Conservation (phyloP, 2,329 filamentous ascomycete species). For the Scedosporium minutisporum region DNA sequence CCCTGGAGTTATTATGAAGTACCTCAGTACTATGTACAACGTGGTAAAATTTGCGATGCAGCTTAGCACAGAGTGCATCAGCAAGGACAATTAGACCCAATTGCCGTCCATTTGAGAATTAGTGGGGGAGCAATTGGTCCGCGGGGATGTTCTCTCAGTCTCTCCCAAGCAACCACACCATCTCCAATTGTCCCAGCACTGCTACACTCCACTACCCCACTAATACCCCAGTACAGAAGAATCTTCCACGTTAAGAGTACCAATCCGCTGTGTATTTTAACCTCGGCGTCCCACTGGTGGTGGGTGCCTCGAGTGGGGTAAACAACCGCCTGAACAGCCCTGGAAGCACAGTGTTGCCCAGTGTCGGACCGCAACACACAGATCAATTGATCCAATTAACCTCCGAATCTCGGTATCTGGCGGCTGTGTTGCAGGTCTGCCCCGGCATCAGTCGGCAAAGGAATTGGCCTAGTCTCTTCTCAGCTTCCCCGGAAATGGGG, state of each 20-base stretch:
- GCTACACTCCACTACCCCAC: not conserved
- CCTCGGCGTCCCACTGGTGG: not conserved
- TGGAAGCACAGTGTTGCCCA: not conserved
- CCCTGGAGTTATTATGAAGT: too few species aligned
- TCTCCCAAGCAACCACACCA: too few species aligned
- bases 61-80: not conserved
- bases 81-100: not conserved
- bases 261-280: not conserved
- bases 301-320: not conserved
- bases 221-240: not conserved
- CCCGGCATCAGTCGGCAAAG: not conserved
- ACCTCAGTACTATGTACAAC: too few species aligned
- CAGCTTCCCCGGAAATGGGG: not conserved
- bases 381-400: not conserved
- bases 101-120: not conserved
- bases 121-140: too few species aligned
- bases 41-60: not conserved
- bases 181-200: too few species aligned
- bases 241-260: too few species aligned
- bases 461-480: not conserved
- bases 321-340: not conserved
- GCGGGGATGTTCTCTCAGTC: too few species aligned
- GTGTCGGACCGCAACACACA: not conserved
- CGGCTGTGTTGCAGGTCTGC: not conserved
- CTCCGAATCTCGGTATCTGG: not conserved